phyloP scores from a whole-genome alignment of 495 filamentous ascomycete genomes.

The Xylaria cubensis region DNA sequence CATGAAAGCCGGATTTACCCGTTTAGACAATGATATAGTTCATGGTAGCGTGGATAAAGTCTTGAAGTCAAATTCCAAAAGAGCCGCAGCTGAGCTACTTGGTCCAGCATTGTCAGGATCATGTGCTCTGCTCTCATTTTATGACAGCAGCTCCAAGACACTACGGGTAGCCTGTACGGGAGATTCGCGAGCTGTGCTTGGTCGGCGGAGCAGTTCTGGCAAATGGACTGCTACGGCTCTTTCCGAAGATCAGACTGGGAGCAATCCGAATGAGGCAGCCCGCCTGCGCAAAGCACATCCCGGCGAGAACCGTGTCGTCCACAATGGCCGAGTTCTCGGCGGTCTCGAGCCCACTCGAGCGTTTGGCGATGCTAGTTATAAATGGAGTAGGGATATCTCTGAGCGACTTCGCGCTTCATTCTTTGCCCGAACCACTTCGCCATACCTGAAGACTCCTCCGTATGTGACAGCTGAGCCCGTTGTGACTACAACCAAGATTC shows the following conservation, averaged over 20 bases:
- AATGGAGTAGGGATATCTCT: constrained; percentile 87
- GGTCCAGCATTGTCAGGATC: constrained; percentile 94
- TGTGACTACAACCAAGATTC: constrained; percentile 92
- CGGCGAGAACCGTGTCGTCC: constrained; percentile 80
- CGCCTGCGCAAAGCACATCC: constrained; percentile 86
- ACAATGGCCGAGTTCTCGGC: constrained; percentile 88
- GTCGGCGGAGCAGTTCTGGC: constrained; percentile 74
- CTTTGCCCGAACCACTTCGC: constrained; percentile 77
- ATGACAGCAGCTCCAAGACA: constrained; percentile 82
- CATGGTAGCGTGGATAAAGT: constrained; percentile 88
- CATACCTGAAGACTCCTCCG: constrained; percentile 85
- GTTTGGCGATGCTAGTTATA: constrained; percentile 96
- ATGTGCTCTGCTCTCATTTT: constrained; percentile 95
- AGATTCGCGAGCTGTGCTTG: constrained; percentile 91
- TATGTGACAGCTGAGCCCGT: constrained; percentile 98
- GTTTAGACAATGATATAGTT: constrained; percentile 90
- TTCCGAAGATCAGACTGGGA: constrained; percentile 91
- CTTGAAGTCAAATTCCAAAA: constrained; percentile 82
- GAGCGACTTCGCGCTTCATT: constrained; percentile 80
- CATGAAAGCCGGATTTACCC: constrained; percentile 90
- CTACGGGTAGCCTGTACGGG: constrained; percentile 93
- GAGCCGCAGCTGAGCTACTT: constrained; percentile 84
- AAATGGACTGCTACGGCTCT: constrained; percentile 93
- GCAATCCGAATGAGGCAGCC: constrained; percentile 79
- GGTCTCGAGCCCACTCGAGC: constrained; percentile 90